These are phyloP conservation scores for Vitrella brassicaformis DNA, from an alignment of 73 alveolate genomes.

Conservation along the genomic window DNA sequence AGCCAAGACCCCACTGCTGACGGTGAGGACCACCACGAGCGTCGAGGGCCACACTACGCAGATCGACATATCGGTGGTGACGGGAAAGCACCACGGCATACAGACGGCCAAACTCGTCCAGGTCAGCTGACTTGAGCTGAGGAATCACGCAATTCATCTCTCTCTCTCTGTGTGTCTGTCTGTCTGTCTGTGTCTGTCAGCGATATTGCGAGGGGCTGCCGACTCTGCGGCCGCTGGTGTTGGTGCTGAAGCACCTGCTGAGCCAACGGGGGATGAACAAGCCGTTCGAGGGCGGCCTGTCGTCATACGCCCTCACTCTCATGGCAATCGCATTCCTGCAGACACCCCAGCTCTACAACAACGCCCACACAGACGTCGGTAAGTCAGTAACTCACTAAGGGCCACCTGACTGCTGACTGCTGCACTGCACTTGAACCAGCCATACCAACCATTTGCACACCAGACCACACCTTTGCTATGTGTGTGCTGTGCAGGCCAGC, in stretches of 20 bases:
- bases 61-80: not conserved
- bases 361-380: not conserved
- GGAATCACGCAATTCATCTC: not conserved
- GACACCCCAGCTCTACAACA: not conserved
- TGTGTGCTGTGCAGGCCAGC: not conserved
- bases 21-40: not conserved
- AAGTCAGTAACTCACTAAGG: not conserved
- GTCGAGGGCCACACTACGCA: not conserved
- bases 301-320: constrained; percentile 26
- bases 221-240: not conserved
- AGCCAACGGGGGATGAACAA: not conserved
- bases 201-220: not conserved
- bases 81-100: not conserved
- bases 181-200: not conserved
- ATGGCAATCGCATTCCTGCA: constrained; percentile 32
- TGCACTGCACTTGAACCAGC: not conserved
- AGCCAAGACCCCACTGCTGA: not conserved
- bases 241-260: not conserved
- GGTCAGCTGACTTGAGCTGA: not conserved
- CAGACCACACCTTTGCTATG: not conserved
- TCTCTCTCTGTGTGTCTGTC: not conserved
- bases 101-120: not conserved
- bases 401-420: not conserved
- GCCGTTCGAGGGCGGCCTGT: not conserved
- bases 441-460: not conserved